Evolutionary conservation across 1,284 basidiomycete genomes (phyloP), one percentile per base, ranked within the genome.

Genomic region (Melampsora americana): DNA sequence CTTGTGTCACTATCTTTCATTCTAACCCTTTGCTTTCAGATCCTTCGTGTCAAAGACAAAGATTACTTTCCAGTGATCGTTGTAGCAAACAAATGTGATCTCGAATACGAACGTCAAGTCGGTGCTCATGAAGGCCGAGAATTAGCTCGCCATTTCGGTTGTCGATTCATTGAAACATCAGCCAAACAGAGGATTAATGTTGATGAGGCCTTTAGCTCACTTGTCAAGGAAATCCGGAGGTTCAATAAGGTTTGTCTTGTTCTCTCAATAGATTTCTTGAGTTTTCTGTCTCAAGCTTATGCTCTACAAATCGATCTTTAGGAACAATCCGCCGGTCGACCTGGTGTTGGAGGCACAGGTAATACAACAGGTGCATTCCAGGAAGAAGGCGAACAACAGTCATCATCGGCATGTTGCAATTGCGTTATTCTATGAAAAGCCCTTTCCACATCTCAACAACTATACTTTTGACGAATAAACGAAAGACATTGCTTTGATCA

Each of bases 131-230:
- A 99, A 92, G 96, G 96, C 12, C 92, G 93, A 77, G 94, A 96
- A 81, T 88, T 99, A 77, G 95, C 96, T 1, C 95, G 93, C 84
- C 92, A 95, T 83, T 96, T 98, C 83, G 91, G 90, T 68, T 97
- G 95, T 86, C 92, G 91, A 81, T 99, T 96, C 84, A 95, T 99
- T 80, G 96, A 99, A 85, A 98, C 96, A 1, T 98, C 95, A 28
- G 96, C 96, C 71, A 99, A 99, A 86, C 92, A 96, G 82, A 88
- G 96, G 66, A 92, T 97, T 84, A 98, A 98, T 81, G 96, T 99
- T 70, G 96, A 99, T 81, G 95, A 99, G 85, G 93, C 95, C n/a
- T 99, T 99, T 86, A 90, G 88, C 82, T 91, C 92, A 79, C 90
- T 99, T 77, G 96, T 99, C 50, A 89, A 95, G 66, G 94, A 97